Percentiles rank a stretch among this genome's conserved stretches.
Conservation (phyloP, 108 stramenopile genomes). For the Cyclostephanos invisitatus region DNA sequence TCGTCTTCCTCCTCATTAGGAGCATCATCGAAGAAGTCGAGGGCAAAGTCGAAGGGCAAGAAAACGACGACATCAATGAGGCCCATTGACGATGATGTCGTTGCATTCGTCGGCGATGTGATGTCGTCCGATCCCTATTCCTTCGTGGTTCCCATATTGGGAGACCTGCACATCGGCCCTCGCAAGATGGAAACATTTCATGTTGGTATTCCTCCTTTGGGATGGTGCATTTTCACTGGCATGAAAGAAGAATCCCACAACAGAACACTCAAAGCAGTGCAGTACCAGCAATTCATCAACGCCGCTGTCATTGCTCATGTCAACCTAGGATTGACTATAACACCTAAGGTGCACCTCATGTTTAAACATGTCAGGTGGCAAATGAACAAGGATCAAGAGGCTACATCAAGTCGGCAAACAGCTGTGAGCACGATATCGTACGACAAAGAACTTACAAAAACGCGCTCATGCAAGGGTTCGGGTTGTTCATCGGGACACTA, state of each 20-base stretch:
- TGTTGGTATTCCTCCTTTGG: neutral
- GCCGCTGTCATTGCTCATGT: neutral
- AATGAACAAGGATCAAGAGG: constrained; percentile 3
- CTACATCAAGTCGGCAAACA: neutral
- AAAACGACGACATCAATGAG: no score
- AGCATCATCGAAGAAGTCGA: no score
- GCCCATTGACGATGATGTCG: no score
- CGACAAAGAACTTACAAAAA: neutral
- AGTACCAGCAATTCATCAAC: constrained; percentile 34
- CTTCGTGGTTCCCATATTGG: no score
- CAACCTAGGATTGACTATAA: neutral
- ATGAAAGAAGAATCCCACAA: constrained; percentile 38
- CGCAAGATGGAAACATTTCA: no score
- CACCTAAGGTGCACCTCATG: constrained; percentile 15
- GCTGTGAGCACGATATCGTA: constrained; percentile 1
- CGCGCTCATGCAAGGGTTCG: neutral
- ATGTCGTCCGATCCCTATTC: no score
- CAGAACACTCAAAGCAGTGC: constrained; percentile 46
- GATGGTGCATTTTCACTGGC: constrained; percentile 1
- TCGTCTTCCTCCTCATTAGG: no score
- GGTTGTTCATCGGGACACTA: neutral
- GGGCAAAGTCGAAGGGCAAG: no score
- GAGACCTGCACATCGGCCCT: no score
- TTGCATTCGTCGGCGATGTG: no score
- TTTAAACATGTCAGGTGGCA: constrained; percentile 6